phyloP scores from a whole-genome alignment of 306 rosid species.

The Pueraria montana region DNA sequence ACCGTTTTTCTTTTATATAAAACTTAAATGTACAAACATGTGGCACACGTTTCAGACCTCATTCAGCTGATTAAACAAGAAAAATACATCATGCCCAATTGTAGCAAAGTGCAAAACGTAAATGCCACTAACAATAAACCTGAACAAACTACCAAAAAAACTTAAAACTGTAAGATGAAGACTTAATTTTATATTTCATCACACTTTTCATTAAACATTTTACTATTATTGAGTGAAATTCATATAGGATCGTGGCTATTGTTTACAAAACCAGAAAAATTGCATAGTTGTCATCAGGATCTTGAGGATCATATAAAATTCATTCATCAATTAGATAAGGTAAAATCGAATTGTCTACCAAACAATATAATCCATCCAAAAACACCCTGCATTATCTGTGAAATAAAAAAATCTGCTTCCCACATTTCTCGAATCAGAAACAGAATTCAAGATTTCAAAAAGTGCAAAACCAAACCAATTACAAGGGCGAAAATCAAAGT shows the following conservation, averaged over 20 bases:
- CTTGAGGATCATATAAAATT: constrained; percentile 20
- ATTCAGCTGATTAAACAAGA: constrained; percentile 1
- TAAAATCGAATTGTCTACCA: constrained; percentile 6
- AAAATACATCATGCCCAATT: not conserved
- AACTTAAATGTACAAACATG: not conserved
- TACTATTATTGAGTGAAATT: not conserved
- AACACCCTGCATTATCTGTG: not conserved
- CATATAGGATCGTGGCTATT: not conserved
- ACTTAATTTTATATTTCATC: not conserved
- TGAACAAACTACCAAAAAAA: not conserved
- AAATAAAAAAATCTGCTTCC: constrained; percentile 15
- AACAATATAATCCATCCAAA: constrained; percentile 37
- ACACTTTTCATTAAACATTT: not conserved
- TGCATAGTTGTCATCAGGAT: constrained; percentile 16
- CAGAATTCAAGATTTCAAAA: constrained; percentile 3
- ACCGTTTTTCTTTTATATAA: not conserved
- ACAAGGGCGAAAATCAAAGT: not conserved
- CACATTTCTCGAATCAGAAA: constrained; percentile 21
- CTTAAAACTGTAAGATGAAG: not conserved
- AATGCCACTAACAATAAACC: not conserved
- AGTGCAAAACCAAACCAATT: not conserved
- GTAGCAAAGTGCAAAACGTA: not conserved
- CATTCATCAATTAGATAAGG: not conserved
- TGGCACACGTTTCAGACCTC: not conserved
- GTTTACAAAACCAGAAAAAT: constrained; percentile 17